These are phyloP conservation scores for Monoraphidium neglectum DNA, from an alignment of 139 green algal genomes.

Conservation along the genomic window DNA sequence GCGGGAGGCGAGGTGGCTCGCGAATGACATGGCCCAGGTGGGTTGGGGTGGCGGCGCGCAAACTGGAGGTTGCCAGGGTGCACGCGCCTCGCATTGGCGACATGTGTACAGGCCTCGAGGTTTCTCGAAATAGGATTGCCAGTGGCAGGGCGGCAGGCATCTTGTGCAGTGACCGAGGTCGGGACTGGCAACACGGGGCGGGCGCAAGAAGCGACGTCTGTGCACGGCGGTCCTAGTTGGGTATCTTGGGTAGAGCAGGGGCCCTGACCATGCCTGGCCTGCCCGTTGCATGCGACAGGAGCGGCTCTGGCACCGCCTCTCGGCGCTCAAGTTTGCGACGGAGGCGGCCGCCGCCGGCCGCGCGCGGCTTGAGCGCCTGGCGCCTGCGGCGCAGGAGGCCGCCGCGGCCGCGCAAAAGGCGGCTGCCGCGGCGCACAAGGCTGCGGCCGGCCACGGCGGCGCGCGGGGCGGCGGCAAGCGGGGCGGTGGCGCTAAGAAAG, in stretches of 20 bases:
- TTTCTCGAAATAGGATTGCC: no score
- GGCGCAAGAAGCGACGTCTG: not conserved
- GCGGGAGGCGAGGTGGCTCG: conserved; percentile 67
- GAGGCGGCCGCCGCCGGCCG: conserved; percentile 37
- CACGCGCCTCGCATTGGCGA: no score
- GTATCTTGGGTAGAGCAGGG: not conserved
- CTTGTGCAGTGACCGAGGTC: not conserved
- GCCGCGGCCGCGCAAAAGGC: conserved; percentile 7
- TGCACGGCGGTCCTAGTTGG: not conserved
- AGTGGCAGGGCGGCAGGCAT: not conserved
- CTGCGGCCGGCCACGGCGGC: conserved; percentile 3
- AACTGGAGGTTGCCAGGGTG: not conserved
- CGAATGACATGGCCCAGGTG: conserved; percentile 63
- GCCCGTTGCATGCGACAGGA: conserved; percentile 35
- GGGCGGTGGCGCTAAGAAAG: not conserved
- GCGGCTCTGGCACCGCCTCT: conserved; percentile 61
- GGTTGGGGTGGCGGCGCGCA: not conserved
- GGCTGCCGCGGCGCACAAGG: conserved; percentile 1
- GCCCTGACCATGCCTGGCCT: not conserved
- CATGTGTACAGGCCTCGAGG: no score
- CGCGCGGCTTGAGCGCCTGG: not conserved
- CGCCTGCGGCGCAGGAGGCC: not conserved
- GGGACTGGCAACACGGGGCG: not conserved
- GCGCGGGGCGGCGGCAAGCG: not conserved
- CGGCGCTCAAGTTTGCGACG: conserved; percentile 37